Evolutionary conservation across 1,284 basidiomycete species (phyloP).

Genomic region (Ustilago loliicola): DNA sequence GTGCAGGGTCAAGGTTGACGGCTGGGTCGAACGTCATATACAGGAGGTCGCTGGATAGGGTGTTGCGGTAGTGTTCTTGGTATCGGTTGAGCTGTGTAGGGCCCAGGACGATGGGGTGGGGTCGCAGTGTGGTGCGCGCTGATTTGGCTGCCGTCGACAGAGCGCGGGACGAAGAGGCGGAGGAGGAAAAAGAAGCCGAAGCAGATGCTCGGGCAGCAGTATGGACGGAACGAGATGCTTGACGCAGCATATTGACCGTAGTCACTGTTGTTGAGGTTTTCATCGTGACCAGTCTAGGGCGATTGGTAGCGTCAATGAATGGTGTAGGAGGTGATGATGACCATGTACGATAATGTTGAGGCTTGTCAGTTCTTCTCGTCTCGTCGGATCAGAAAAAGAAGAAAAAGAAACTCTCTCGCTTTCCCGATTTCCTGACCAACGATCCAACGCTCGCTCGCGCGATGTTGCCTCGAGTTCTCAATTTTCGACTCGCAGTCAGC

Average conservation of each 20-base stretch:
- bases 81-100: conserved; percentile 81
- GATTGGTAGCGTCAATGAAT: background rate
- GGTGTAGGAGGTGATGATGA: background rate
- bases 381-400: conserved; percentile 11
- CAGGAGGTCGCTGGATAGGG: conserved; percentile 87
- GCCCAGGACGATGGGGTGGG: conserved; percentile 69
- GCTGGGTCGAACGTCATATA: conserved; percentile 87
- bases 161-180: conserved; percentile 19
- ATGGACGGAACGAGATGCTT: conserved; percentile 15
- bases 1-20: conserved; percentile 27
- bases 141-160: conserved; percentile 28
- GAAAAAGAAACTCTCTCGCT: background rate
- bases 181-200: conserved; percentile 10
- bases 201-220: conserved; percentile 10
- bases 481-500: background rate
- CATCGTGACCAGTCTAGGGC: conserved; percentile 16
- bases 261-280: conserved; percentile 36
- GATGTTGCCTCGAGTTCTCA: background rate
- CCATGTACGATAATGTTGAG: background rate
- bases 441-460: background rate
- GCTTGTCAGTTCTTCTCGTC: conserved; percentile 11
- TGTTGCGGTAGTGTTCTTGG: conserved; percentile 84
- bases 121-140: conserved; percentile 54
- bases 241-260: conserved; percentile 41
- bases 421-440: conserved; percentile 6